These are phyloP conservation scores for Raffaelea deltoideospora DNA, from an alignment of 2,329 filamentous ascomycete species.

Conservation along the genomic window DNA sequence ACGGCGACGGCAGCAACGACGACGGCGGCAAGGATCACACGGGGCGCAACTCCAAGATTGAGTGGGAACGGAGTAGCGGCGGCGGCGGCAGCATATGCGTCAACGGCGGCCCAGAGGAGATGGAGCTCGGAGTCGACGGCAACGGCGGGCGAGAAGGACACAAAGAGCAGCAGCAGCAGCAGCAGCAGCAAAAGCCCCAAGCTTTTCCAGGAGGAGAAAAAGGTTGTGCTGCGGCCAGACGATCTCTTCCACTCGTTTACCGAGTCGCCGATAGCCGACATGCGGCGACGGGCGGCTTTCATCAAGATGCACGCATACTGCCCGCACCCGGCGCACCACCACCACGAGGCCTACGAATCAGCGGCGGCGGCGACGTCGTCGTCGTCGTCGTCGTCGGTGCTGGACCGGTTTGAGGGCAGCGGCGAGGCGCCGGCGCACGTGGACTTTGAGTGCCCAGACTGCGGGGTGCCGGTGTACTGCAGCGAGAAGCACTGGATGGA, in stretches of 20 bases:
- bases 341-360: slow-evolving; percentile 39
- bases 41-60: no score
- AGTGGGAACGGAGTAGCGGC: background rate
- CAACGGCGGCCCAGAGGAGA: background rate
- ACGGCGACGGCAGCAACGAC: background rate
- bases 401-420: slow-evolving; percentile 19
- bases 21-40: background rate
- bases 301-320: slow-evolving; percentile 91
- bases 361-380: background rate
- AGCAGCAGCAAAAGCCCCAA: no score
- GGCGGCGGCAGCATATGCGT: background rate
- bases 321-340: slow-evolving; percentile 74
- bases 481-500: slow-evolving; percentile 91
- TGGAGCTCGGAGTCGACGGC: slow-evolving; percentile 8
- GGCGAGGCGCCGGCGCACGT: slow-evolving; percentile 65
- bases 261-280: slow-evolving; percentile 74
- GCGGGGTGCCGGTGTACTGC: slow-evolving; percentile 86
- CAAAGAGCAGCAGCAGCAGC: no score
- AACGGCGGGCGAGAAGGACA: slow-evolving; percentile 1
- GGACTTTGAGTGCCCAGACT: slow-evolving; percentile 89
- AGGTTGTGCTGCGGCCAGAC: slow-evolving; percentile 42
- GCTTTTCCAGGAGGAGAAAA: background rate
- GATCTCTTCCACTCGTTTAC: slow-evolving; percentile 91
- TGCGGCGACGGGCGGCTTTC: slow-evolving; percentile 73
- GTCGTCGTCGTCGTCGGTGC: no score